Base-by-base conservation (phyloP, 306 rosid species). In the Gillenia trifoliata region DNA sequence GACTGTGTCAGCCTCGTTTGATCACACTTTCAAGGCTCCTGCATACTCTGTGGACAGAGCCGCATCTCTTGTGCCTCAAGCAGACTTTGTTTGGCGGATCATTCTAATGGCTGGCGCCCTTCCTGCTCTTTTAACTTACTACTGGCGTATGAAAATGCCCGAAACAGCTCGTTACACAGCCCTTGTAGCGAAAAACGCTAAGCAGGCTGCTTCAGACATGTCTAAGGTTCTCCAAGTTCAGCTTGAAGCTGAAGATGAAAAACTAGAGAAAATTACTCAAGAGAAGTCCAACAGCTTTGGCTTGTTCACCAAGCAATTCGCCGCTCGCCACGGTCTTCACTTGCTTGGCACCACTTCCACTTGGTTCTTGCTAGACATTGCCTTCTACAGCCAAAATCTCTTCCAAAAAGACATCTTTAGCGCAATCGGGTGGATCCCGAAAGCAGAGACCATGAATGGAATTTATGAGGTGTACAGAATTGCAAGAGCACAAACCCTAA, bases 131-230 rank as follows among this genome's bases (percentile, higher is more conserved):
- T 54, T 93, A 15, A 93, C 98, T 2, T 93, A 85, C 87, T 93
- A 93, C 45, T 93, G 96, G 97, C 91, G 98, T 5, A 93, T 93
- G 96, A 89, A 91, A n/a, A 93, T 93, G 98, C 96, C 96, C 0
- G 97, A 93, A 76, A 93, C 98, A 0, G 97, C 98, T 20, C 96
- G 98, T 9, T 93, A 91, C 88, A 93, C 98, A 0, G 93, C 98
- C 12, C 88, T 93, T 1, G 89, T 93, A 0, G 97, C 93, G 0
- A 88, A 71, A 74, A 86, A 93, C 19, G 97, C 96, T 0, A 83
- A 88, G 57, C 91, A 85, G 55, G 98, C 97, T 0, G 93, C 96
- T 3, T 26, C 76, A 8, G 97, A 91, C 69, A 93, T 93, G 98
- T 91, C 97, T 0, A 93, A 84, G 77, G 96, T 93, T 7, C 33